A percentile compares a stretch with the other conserved stretches of the same genome.
phyloP scores from a whole-genome alignment of 31 red algal genomes.

The Porphyra umbilicalis region DNA sequence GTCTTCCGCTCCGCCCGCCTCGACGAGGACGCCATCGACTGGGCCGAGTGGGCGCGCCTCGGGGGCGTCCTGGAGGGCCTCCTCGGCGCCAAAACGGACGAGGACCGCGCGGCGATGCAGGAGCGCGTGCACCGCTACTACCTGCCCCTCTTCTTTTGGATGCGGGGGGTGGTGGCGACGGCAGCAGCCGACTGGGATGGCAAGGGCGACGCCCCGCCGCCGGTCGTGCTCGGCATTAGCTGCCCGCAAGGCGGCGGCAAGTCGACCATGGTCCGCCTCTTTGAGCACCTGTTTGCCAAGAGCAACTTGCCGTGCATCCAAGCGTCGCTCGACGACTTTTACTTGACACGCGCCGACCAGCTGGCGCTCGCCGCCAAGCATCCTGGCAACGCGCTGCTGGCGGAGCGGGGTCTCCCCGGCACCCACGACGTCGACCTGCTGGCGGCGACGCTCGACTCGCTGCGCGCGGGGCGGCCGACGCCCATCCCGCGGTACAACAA shows the following conservation, averaged over 20 bases:
- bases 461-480: slow-evolving; percentile 20
- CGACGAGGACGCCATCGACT: background rate
- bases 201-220: slow-evolving; percentile 4
- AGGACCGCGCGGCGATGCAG: background rate
- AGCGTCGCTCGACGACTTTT: slow-evolving; percentile 91
- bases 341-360: slow-evolving; percentile 80
- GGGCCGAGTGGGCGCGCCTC: background rate
- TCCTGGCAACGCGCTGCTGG: slow-evolving; percentile 55
- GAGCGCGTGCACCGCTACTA: slow-evolving; percentile 67
- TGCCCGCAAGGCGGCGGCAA: slow-evolving; percentile 99
- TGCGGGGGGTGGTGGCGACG: slow-evolving; percentile 25
- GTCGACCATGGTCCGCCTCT: slow-evolving; percentile 79
- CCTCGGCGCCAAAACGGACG: background rate
- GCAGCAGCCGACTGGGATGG: background rate
- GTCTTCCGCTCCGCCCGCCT: background rate
- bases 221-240: slow-evolving; percentile 71
- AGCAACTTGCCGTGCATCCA: slow-evolving; percentile 30
- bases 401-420: slow-evolving; percentile 88
- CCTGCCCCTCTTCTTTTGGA: slow-evolving; percentile 85
- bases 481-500: slow-evolving; percentile 91
- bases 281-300: slow-evolving; percentile 36
- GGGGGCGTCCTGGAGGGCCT: background rate
- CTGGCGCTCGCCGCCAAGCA: slow-evolving; percentile 32
- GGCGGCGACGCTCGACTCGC: slow-evolving; percentile 27
- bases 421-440: slow-evolving; percentile 77